These are phyloP conservation scores for Cystobasidiaceae sp. DNA, from an alignment of 1,284 basidiomycete species.

Conservation along the genomic window DNA sequence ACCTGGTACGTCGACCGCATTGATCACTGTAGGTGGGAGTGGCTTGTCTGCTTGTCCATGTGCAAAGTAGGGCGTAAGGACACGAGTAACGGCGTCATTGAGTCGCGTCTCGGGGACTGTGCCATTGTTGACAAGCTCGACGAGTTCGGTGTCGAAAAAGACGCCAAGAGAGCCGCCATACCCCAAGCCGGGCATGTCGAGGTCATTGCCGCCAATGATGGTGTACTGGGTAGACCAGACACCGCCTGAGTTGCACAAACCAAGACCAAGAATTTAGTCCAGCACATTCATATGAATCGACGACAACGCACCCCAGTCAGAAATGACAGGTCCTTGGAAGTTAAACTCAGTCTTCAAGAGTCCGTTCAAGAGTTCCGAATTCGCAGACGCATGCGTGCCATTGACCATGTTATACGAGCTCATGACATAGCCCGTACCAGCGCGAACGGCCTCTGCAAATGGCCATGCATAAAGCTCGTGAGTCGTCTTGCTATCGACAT, in stretches of 20 bases:
- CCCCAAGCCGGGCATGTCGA: background rate
- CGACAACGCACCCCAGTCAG: constrained; percentile 37
- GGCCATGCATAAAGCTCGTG: constrained; percentile 42
- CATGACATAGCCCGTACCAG: constrained; percentile 71
- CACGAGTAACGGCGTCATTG: constrained; percentile 44
- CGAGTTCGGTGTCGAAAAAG: constrained; percentile 24
- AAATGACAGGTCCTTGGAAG: constrained; percentile 40
- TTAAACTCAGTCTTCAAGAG: constrained; percentile 60
- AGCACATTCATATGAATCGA: background rate
- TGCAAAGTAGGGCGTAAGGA: constrained; percentile 43
- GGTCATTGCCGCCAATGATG: background rate
- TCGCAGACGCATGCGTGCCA: constrained; percentile 63
- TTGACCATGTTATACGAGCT: constrained; percentile 48
- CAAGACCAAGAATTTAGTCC: background rate
- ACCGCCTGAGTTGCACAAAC: background rate
- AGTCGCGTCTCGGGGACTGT: constrained; percentile 43
- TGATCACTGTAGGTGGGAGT: background rate
- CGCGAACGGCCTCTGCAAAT: constrained; percentile 57
- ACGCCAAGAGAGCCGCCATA: background rate
- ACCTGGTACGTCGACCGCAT: background rate
- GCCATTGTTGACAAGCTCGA: constrained; percentile 44
- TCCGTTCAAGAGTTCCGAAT: constrained; percentile 61
- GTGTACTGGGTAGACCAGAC: background rate
- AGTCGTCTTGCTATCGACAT: constrained; percentile 51
- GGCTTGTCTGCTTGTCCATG: constrained; percentile 10